Evolutionary conservation across 305 asterid genomes (phyloP).

Genomic region (Solanum aculeatissimum): DNA sequence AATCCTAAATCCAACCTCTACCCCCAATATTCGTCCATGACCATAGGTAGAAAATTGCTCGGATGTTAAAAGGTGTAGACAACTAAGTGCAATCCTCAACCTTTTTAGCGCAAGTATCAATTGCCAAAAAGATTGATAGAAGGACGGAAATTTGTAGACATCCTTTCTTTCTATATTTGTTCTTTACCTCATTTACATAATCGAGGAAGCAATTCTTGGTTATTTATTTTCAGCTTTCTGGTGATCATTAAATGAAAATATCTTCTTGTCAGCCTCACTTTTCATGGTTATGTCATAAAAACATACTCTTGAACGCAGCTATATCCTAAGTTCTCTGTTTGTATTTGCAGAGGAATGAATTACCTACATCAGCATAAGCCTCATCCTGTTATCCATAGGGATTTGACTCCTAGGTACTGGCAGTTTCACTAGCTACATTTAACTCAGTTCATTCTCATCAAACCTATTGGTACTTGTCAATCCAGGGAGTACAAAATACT

Average conservation of each 20-base stretch:
- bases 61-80: neutral
- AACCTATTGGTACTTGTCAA: neutral
- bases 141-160: neutral
- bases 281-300: neutral
- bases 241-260: neutral
- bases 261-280: neutral
- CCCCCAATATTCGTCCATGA: neutral
- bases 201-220: neutral
- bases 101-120: neutral
- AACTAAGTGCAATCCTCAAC: neutral
- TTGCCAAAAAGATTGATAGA: neutral
- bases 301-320: neutral
- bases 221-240: neutral
- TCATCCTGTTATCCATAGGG: slow-evolving; percentile 55
- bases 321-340: neutral
- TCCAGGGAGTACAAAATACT: neutral
- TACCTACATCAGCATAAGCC: slow-evolving; percentile 66
- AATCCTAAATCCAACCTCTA: too few species aligned
- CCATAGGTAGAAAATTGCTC: neutral
- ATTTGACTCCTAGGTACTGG: slow-evolving; percentile 59
- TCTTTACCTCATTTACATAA: neutral
- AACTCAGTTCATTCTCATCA: neutral
- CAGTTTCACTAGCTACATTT: neutral
- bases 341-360: slow-evolving; percentile 55
- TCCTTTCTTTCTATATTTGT: neutral